Percentiles rank a stretch among this genome's conserved stretches.
phyloP scores from a whole-genome alignment of 2,329 filamentous ascomycete species.

The Trichoderma cornu-damae region DNA sequence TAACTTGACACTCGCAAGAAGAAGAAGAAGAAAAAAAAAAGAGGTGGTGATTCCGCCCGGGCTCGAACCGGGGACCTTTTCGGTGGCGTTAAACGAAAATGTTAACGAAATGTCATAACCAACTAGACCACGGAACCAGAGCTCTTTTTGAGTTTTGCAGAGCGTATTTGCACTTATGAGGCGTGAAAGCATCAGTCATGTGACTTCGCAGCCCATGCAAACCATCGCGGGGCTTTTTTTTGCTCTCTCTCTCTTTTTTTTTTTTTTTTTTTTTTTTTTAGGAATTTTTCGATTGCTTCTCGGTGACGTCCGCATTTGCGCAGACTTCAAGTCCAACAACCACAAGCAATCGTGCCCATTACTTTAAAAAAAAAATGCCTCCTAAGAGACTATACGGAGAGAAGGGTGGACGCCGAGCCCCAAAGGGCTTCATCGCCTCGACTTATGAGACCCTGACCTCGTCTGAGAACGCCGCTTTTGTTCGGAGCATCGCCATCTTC shows the following conservation, averaged over 20 bases:
- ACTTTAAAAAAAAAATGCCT: conserved; percentile 47
- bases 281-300: conserved; percentile 25
- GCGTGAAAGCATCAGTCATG: conserved; percentile 21
- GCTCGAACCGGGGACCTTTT: conserved; percentile 22
- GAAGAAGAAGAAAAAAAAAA: neutral
- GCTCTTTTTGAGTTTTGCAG: neutral
- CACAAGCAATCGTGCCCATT: neutral
- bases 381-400: conserved; percentile 56
- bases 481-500: conserved; percentile 63
- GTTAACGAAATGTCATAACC: conserved; percentile 22
- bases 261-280: too few relatives aligned
- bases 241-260: too few relatives aligned
- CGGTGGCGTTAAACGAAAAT: conserved; percentile 19
- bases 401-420: conserved; percentile 38
- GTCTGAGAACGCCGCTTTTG: conserved; percentile 63
- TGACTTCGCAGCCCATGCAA: conserved; percentile 23
- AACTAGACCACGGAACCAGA: conserved; percentile 21
- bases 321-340: conserved; percentile 7
- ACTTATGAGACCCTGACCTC: conserved; percentile 60
- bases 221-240: conserved; percentile 22
- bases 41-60: conserved; percentile 20
- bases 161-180: neutral
- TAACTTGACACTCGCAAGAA: too few relatives aligned
- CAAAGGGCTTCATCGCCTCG: conserved; percentile 50
- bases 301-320: conserved; percentile 14